Evolutionary conservation across 164 flowering plant species (phyloP), one percentile per base, ranked within the genome.

Genomic region (Euptelea pleiosperma): DNA sequence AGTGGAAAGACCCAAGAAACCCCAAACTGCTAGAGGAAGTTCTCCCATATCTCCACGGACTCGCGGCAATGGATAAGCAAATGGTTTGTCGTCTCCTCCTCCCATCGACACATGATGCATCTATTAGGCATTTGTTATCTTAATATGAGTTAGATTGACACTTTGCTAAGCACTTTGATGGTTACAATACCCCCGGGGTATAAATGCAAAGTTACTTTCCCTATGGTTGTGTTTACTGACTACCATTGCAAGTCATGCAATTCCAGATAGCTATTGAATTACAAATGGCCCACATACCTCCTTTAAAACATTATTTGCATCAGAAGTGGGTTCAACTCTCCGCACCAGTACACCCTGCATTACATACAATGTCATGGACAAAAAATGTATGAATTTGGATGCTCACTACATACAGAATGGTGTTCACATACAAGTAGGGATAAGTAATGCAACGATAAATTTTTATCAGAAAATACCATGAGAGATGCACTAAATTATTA

Each of bases 261-360:
- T n/a, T 9, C 19, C 52, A 49, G 10, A 25, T 28, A 12, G 52
- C 19, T 15, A 28, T 28, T 14, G 4, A 26, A 24, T n/a, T 2
- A 16, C 4, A 8, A 51, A 8, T 7, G 36, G 21, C 25, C 15
- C 41, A 62, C 52, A 52, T 86, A 89, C 98, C 97, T 90, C 89
- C 72, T 88, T 90, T 65, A 93, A 61, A 57, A 81, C 85, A 63
- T 75, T 82, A 66, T 63, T 65, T 29, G 95, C 97, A 75, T 82
- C 84, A 69, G 99, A 73, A 58, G 97, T 90, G 24, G 96, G 97
- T 70, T 90, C 96, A 64, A 90, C 76, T 76, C 80, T 82, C 33
- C 96, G 81, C 54, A 92, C 98, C 67, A 92, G 66, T 61, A 92
- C 93, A 52, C 98, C 98, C 98, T 89, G 82, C 51, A 74, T 43